These are phyloP conservation scores for Piper betle DNA, from an alignment of 164 flowering plant species.

Conservation along the genomic window DNA sequence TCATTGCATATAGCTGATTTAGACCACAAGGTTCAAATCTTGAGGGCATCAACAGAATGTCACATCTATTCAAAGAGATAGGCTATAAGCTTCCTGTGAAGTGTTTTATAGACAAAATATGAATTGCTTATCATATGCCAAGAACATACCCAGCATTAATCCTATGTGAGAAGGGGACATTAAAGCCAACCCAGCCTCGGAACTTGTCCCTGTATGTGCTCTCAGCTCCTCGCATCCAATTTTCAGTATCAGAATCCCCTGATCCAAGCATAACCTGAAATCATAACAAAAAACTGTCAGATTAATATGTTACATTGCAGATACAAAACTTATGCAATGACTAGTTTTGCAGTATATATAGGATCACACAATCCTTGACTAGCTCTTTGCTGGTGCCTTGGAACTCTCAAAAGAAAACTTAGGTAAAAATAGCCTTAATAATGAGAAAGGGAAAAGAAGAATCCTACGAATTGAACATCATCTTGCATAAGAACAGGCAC, in stretches of 20 bases:
- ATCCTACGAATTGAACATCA: slow-evolving; percentile 84
- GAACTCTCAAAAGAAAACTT: no score
- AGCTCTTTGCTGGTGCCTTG: neutral
- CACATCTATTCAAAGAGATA: slow-evolving; percentile 49
- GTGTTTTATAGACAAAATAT: neutral
- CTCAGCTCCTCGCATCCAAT: slow-evolving; percentile 84
- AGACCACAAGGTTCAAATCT: slow-evolving; percentile 93
- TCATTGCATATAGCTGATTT: slow-evolving; percentile 82
- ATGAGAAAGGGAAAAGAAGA: neutral
- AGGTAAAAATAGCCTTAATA: neutral
- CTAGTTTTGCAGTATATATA: no score
- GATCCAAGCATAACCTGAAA: slow-evolving; percentile 93
- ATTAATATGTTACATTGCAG: neutral
- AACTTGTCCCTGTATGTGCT: slow-evolving; percentile 34
- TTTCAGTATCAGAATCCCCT: slow-evolving; percentile 61
- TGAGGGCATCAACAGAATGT: slow-evolving; percentile 92
- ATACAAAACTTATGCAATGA: no score
- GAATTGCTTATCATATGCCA: neutral
- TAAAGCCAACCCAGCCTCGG: slow-evolving; percentile 97
- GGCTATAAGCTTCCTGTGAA: neutral
- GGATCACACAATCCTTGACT: neutral
- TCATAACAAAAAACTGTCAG: neutral
- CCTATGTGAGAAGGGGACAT: slow-evolving; percentile 76
- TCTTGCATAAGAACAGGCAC: slow-evolving; percentile 69
- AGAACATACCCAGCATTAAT: slow-evolving; percentile 78